A percentile compares a stretch with the other conserved stretches of the same genome.
Evolutionary conservation across 2,329 filamentous ascomycete genomes (phyloP).

Genomic region (Hymenoscyphus fraxineus): DNA sequence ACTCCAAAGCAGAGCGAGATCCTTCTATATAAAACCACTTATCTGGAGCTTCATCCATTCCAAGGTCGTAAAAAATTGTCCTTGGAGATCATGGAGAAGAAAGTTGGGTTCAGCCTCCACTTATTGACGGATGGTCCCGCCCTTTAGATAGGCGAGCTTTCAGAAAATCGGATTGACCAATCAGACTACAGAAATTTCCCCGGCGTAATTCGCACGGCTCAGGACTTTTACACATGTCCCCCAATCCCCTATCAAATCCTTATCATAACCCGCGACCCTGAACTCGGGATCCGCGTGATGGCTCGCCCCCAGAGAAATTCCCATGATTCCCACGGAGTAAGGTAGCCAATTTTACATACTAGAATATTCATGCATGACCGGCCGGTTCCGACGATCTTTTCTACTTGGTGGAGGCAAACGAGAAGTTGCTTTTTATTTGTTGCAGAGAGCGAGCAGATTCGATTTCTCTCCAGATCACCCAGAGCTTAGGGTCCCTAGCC

Average conservation of each 20-base stretch:
- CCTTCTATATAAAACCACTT: constrained; percentile 9
- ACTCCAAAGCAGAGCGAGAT: neutral
- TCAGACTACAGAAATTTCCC: neutral
- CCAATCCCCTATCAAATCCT: constrained; percentile 8
- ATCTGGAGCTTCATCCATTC: constrained; percentile 3
- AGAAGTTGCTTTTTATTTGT: neutral
- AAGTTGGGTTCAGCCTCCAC: neutral
- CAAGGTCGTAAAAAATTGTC: neutral
- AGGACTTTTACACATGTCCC: neutral
- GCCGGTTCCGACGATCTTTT: constrained; percentile 3
- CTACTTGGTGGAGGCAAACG: neutral
- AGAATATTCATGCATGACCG: neutral
- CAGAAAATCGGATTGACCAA: constrained; percentile 1
- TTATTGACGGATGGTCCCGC: constrained; percentile 9
- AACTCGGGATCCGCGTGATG: constrained; percentile 7
- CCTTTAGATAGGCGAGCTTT: constrained; percentile 7
- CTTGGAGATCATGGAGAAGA: constrained; percentile 8
- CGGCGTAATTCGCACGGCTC: neutral
- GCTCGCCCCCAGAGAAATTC: neutral
- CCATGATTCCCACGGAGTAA: neutral
- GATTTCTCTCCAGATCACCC: neutral
- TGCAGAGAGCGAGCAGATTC: neutral
- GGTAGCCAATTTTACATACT: neutral
- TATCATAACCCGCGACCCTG: constrained; percentile 9
- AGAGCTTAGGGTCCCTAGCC: neutral